Evolutionary conservation across 192 early-diverging fungal genomes (phyloP).

Genomic region (Podila minutissima): DNA sequence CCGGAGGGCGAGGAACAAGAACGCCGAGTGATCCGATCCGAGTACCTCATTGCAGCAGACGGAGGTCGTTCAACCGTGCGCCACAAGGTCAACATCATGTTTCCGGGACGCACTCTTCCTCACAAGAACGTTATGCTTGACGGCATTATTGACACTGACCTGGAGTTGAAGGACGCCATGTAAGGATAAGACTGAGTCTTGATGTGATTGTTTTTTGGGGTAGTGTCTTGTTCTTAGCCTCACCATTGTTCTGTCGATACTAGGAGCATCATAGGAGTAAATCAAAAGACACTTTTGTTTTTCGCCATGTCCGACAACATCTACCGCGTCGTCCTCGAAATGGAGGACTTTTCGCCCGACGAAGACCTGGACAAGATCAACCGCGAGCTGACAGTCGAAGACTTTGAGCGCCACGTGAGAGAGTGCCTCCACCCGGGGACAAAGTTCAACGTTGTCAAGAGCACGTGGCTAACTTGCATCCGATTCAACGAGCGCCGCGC

Average conservation of each 20-base stretch:
- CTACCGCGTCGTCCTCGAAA: slow-evolving; percentile 15
- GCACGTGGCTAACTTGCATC: slow-evolving; percentile 31
- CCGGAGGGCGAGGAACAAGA: slow-evolving; percentile 5
- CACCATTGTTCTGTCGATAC: no score
- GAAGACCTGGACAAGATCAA: slow-evolving; percentile 8
- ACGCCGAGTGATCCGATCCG: slow-evolving; percentile 7
- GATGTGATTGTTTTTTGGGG: background rate
- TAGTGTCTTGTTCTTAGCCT: no score
- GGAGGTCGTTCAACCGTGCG: slow-evolving; percentile 23
- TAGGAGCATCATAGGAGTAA: slow-evolving; percentile 28
- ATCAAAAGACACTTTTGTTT: slow-evolving; percentile 25
- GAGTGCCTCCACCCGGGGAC: background rate
- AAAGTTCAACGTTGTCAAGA: slow-evolving; percentile 11
- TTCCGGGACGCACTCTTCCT: slow-evolving; percentile 9
- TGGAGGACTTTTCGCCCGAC: slow-evolving; percentile 5
- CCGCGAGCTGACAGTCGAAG: slow-evolving; percentile 15
- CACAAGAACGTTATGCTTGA: background rate
- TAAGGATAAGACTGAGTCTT: background rate
- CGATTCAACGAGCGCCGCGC: slow-evolving; percentile 33
- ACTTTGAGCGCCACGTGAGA: slow-evolving; percentile 3
- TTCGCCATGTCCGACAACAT: slow-evolving; percentile 26
- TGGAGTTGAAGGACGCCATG: slow-evolving; percentile 8
- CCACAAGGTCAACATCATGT: slow-evolving; percentile 11
- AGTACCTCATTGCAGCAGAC: slow-evolving; percentile 23
- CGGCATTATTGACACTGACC: no score